Evolutionary conservation across 768 basidiomycete species (phyloP), one percentile per base, ranked within the genome.

Genomic region (Boletales sp.): DNA sequence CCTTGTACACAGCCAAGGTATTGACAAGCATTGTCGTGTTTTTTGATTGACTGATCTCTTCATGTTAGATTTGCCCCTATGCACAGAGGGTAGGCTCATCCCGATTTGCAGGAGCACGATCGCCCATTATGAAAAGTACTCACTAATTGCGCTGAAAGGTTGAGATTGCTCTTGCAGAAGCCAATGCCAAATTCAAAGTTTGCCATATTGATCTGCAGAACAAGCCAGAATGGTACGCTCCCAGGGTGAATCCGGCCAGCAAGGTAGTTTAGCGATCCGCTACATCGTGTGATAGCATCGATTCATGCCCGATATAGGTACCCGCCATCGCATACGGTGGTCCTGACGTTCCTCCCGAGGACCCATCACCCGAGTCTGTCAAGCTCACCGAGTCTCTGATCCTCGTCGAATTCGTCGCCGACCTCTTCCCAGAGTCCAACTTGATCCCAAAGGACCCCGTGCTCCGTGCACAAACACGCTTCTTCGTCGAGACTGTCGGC

Each of bases 161-260:
- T 15, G 79, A 84, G 50, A 70, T 87, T 15, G 82, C 84, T 1
- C 74, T 87, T 21, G 70, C 74, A 12, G 84, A 86, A 56, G 74
- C 78, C 2, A 71, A 74, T 5, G 71, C 77, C 5, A 56, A 72
- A 2, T 80, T 70, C 61, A 79, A 71, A 18, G 63, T 73, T 13
- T 83, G 70, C 53, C 76, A 84, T 54, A 77, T 87, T 40, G 81
- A 86, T 55, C 65, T 87, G 12, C 44, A 50, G 55, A 82, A 83
- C 70, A 87, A 87, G 68, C 84, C 84, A 1, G 80, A 77, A 42
- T 86, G 84, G 84, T 86, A 84, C 59, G 78, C 78, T 0, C 74
- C 77, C 0, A 75, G 80, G 51, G 77, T 87, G 35, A 87, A 87
- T 65, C 80, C 80, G 1, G 82, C 77, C 0, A 78, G 78, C 69